These are phyloP conservation scores for Claviceps humidiphila DNA, from an alignment of 2,329 filamentous ascomycete genomes.

Conservation along the genomic window DNA sequence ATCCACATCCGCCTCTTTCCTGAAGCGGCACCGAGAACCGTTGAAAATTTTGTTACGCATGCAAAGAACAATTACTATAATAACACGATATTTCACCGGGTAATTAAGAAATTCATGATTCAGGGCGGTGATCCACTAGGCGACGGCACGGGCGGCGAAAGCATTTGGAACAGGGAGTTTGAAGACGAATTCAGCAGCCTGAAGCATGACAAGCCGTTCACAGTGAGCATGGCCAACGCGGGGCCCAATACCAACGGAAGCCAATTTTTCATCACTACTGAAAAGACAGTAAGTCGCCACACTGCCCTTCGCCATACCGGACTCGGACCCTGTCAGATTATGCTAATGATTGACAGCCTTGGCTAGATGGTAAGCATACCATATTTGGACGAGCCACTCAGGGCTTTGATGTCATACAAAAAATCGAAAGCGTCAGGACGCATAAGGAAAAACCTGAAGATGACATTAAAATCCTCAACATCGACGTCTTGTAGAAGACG, in stretches of 20 bases:
- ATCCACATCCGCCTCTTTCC: constrained; percentile 90
- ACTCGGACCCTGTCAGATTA: constrained; percentile 4
- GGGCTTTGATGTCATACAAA: constrained; percentile 87
- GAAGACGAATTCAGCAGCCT: constrained; percentile 86
- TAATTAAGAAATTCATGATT: constrained; percentile 98
- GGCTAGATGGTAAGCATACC: constrained; percentile 92
- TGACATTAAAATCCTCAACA: constrained; percentile 94
- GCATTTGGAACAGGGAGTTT: constrained; percentile 90
- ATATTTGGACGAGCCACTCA: constrained; percentile 86
- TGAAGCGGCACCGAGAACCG: constrained; percentile 80
- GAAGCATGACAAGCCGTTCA: constrained; percentile 92
- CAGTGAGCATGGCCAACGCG: constrained; percentile 94
- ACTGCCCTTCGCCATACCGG: neutral
- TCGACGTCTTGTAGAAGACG: constrained; percentile 41
- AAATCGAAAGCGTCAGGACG: constrained; percentile 82
- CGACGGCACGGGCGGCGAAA: constrained; percentile 76
- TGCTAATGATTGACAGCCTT: constrained; percentile 40
- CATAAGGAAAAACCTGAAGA: constrained; percentile 89
- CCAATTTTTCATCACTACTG: constrained; percentile 97
- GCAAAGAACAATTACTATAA: constrained; percentile 89
- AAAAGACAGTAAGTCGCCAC: constrained; percentile 60
- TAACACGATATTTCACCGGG: constrained; percentile 90
- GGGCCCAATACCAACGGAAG: constrained; percentile 90
- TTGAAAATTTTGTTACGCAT: constrained; percentile 96
- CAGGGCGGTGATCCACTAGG: constrained; percentile 92